phyloP scores from a whole-genome alignment of 73 alveolate genomes.

The Durusdinium trenchii region DNA sequence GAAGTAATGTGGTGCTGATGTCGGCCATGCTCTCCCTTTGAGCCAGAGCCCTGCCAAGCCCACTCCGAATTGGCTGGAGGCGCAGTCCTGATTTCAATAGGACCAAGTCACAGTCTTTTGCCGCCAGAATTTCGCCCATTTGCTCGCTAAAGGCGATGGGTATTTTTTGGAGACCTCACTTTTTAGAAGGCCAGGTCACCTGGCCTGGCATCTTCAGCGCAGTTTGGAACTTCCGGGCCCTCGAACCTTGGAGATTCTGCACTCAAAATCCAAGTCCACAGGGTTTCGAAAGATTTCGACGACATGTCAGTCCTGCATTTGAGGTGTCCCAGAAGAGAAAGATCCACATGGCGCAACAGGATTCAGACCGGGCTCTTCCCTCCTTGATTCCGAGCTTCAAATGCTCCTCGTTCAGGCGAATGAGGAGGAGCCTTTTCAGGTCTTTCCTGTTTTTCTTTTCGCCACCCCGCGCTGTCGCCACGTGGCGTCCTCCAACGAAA shows the following conservation, averaged over 20 bases:
- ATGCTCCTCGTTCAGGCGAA: too few relatives aligned
- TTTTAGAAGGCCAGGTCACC: neutral
- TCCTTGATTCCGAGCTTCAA: too few relatives aligned
- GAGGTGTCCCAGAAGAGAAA: neutral
- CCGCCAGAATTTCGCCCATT: neutral
- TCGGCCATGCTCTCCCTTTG: neutral
- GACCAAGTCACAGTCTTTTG: neutral
- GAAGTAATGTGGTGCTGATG: neutral
- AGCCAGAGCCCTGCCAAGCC: neutral
- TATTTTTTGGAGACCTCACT: neutral
- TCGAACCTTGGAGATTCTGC: neutral
- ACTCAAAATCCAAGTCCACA: neutral
- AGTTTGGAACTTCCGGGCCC: too few relatives aligned
- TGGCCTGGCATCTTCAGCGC: constrained; percentile 6
- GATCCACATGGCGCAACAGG: too few relatives aligned
- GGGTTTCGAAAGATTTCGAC: neutral
- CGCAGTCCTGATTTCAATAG: constrained; percentile 57
- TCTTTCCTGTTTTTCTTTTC: too few relatives aligned
- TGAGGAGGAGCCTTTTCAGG: too few relatives aligned
- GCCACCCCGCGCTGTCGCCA: too few relatives aligned
- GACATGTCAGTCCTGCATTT: neutral
- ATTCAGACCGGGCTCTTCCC: too few relatives aligned
- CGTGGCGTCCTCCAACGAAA: too few relatives aligned
- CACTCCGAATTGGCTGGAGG: neutral
- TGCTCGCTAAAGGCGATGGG: constrained; percentile 51